Evolutionary conservation across 1,284 basidiomycete species (phyloP).

Genomic region (Microbotryum saponariae): DNA sequence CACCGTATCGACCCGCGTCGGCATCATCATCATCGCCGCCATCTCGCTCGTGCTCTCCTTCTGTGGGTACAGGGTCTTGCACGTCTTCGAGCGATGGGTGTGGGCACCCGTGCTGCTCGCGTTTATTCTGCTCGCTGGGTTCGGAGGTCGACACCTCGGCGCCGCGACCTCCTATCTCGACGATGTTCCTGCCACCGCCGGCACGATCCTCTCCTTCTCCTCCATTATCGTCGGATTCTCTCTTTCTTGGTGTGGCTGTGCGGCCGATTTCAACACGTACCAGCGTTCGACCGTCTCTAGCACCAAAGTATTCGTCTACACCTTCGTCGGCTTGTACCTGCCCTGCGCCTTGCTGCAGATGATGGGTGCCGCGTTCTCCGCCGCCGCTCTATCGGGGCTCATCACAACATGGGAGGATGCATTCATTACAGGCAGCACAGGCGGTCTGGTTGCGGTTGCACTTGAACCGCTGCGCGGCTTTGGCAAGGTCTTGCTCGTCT

Average conservation of each 20-base stretch:
- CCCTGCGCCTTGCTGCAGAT: constrained; percentile 37
- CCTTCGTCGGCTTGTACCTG: constrained; percentile 32
- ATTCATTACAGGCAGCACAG: constrained; percentile 43
- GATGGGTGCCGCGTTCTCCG: constrained; percentile 41
- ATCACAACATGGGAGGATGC: constrained; percentile 38
- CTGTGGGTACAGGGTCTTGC: constrained; percentile 65
- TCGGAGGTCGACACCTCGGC: constrained; percentile 38
- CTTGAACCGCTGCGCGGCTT: constrained; percentile 45
- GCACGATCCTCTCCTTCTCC: constrained; percentile 38
- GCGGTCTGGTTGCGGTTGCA: constrained; percentile 38
- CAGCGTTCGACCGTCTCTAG: constrained; percentile 17
- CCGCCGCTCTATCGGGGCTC: constrained; percentile 34
- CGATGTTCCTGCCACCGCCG: constrained; percentile 34
- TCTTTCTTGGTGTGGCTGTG: constrained; percentile 38
- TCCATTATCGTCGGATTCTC: constrained; percentile 42
- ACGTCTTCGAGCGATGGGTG: constrained; percentile 30
- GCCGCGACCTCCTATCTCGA: constrained; percentile 36
- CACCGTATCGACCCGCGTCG: constrained; percentile 52
- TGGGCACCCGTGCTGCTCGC: constrained; percentile 40
- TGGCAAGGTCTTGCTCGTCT: constrained; percentile 77
- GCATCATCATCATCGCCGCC: constrained; percentile 75
- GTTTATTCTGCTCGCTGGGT: constrained; percentile 39
- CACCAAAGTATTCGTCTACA: constrained; percentile 26
- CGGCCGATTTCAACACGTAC: constrained; percentile 39
- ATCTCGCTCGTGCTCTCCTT: constrained; percentile 73